These are phyloP conservation scores for Paspalum notatum DNA, from an alignment of 176 grass and related monocot genomes.

Conservation along the genomic window DNA sequence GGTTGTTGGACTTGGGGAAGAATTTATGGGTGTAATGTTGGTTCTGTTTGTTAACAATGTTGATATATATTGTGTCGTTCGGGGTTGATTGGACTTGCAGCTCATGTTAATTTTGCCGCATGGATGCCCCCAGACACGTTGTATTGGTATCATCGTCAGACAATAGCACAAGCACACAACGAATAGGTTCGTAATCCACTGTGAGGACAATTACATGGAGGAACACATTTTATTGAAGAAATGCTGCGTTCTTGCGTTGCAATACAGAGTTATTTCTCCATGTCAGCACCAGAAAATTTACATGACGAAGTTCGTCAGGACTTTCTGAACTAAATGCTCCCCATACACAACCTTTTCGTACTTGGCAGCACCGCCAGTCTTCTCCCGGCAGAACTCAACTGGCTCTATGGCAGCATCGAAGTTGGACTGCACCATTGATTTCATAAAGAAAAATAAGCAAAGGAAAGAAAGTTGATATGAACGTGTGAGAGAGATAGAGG, in stretches of 20 bases:
- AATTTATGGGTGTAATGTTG: too few relatives aligned
- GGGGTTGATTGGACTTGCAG: too few relatives aligned
- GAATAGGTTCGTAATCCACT: not conserved
- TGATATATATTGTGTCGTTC: too few relatives aligned
- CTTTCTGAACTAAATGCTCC: slow-evolving; percentile 79
- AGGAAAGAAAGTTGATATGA: not conserved
- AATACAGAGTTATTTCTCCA: not conserved
- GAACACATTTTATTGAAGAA: slow-evolving; percentile 16
- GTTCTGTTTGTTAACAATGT: too few relatives aligned
- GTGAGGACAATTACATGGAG: not conserved
- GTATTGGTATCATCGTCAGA: too few relatives aligned
- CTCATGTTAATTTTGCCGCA: not conserved
- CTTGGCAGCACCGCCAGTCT: slow-evolving; percentile 51
- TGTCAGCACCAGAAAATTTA: slow-evolving; percentile 15
- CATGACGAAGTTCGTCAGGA: slow-evolving; percentile 66
- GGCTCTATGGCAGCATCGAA: slow-evolving; percentile 74
- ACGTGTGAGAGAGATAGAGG: not conserved
- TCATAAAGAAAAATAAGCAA: not conserved
- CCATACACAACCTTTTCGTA: slow-evolving; percentile 79
- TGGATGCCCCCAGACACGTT: not conserved
- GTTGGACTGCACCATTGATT: slow-evolving; percentile 61
- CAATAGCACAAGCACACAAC: too few relatives aligned
- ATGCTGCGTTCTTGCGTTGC: not conserved
- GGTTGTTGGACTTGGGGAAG: too few relatives aligned
- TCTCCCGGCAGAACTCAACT: slow-evolving; percentile 64